Percentiles rank a stretch among this genome's conserved stretches.
These are phyloP conservation scores for Spergularia azorica DNA, from an alignment of 179 eudicot genomes.

Conservation along the genomic window DNA sequence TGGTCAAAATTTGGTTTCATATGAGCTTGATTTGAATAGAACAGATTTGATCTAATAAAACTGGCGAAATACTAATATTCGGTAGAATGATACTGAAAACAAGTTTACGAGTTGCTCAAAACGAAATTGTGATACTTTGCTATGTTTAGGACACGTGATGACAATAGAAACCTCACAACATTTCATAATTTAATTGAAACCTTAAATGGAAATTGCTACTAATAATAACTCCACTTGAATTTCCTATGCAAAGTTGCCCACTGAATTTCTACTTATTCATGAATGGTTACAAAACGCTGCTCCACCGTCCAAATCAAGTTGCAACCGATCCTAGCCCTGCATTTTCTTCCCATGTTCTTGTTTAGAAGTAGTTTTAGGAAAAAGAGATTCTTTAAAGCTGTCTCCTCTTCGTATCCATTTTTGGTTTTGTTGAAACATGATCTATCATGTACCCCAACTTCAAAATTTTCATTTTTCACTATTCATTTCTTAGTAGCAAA, in stretches of 20 bases:
- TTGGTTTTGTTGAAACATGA: slow-evolving; percentile 13
- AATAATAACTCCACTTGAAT: slow-evolving; percentile 1
- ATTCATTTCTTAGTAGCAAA: too few relatives aligned
- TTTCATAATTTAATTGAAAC: neutral
- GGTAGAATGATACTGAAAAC: too few relatives aligned
- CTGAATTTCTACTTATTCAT: neutral
- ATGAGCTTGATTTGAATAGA: too few relatives aligned
- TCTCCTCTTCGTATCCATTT: slow-evolving; percentile 18
- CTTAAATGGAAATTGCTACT: neutral
- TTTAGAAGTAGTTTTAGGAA: slow-evolving; percentile 13
- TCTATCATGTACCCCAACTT: slow-evolving; percentile 6
- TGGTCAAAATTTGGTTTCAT: too few relatives aligned
- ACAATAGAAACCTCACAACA: neutral
- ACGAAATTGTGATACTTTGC: too few relatives aligned
- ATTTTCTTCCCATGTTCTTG: neutral
- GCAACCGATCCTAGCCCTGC: slow-evolving; percentile 10
- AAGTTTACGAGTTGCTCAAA: too few relatives aligned
- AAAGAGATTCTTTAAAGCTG: slow-evolving; percentile 2
- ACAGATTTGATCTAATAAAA: too few relatives aligned
- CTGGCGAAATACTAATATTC: too few relatives aligned
- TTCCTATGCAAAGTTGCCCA: neutral
- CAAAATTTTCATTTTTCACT: neutral
- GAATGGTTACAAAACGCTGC: slow-evolving; percentile 6
- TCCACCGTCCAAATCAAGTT: slow-evolving; percentile 6
- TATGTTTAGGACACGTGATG: too few relatives aligned